Percentiles rank a stretch among this genome's conserved stretches.
These are phyloP conservation scores for Mycena vitilis DNA, from an alignment of 768 basidiomycete genomes.

Conservation along the genomic window DNA sequence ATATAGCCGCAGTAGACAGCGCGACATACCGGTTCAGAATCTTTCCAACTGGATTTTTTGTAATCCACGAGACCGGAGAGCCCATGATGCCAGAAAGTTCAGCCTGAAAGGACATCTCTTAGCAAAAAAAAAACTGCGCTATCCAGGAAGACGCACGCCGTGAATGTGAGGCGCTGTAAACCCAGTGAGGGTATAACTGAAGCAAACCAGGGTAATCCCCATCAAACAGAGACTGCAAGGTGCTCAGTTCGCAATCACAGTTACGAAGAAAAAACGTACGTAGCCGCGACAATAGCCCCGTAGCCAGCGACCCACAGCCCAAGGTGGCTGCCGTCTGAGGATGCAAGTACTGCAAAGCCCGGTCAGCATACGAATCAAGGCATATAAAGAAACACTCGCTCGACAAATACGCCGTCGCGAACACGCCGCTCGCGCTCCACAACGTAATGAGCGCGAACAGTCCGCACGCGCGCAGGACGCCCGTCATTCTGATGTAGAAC, in stretches of 20 bases:
- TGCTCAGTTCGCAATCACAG: neutral
- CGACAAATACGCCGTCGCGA: constrained; percentile 19
- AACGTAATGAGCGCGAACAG: constrained; percentile 13
- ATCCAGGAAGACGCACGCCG: too few relatives aligned
- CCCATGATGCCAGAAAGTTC: constrained; percentile 26
- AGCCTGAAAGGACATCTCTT: constrained; percentile 5
- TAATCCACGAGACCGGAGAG: constrained; percentile 30
- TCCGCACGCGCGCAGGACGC: neutral
- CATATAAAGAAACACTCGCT: neutral
- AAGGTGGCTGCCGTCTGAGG: constrained; percentile 17
- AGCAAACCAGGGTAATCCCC: constrained; percentile 7
- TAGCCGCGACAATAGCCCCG: constrained; percentile 16
- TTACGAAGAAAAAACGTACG: neutral
- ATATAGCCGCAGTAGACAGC: too few relatives aligned
- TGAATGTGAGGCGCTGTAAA: constrained; percentile 28
- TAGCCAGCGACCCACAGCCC: constrained; percentile 29
- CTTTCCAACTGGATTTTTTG: constrained; percentile 26
- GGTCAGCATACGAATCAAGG: neutral
- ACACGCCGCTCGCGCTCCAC: constrained; percentile 16
- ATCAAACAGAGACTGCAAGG: constrained; percentile 13
- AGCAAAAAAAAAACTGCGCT: too few relatives aligned
- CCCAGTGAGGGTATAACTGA: constrained; percentile 5
- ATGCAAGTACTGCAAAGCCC: constrained; percentile 20
- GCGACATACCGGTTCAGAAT: constrained; percentile 29
- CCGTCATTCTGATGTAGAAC: constrained; percentile 26